Conservation (phyloP, 495 filamentous ascomycete genomes). For the Barbatosphaeria neglecta region DNA sequence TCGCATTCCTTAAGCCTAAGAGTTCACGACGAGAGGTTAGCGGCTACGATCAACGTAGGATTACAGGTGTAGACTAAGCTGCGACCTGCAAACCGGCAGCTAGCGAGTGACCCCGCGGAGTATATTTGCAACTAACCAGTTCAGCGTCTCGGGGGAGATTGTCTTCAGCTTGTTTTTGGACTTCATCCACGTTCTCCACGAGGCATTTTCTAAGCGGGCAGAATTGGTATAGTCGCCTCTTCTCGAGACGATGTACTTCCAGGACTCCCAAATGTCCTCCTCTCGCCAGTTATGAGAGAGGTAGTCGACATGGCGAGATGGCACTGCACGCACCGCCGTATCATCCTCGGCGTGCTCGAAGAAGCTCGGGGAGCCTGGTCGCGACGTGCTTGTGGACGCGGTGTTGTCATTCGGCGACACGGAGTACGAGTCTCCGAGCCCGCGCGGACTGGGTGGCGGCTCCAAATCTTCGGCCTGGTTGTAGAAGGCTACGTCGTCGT, state of each 20-base stretch:
- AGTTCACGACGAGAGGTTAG: slow-evolving; percentile 11
- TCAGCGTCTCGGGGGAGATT: slow-evolving; percentile 75
- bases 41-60: neutral
- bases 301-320: slow-evolving; percentile 91
- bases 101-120: too few species aligned
- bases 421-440: slow-evolving; percentile 27
- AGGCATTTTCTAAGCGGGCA: slow-evolving; percentile 83
- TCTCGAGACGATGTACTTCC: slow-evolving; percentile 79
- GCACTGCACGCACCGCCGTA: slow-evolving; percentile 60
- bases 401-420: slow-evolving; percentile 33
- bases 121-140: slow-evolving; percentile 80
- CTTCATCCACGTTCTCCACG: slow-evolving; percentile 97
- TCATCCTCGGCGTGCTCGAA: slow-evolving; percentile 65
- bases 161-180: slow-evolving; percentile 74
- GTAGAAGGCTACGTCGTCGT: slow-evolving; percentile 40
- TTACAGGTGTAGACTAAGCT: too few species aligned
- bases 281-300: slow-evolving; percentile 91
- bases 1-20: slow-evolving; percentile 91
- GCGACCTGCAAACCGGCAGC: too few species aligned
- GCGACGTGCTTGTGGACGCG: slow-evolving; percentile 30
- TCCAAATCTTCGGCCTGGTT: slow-evolving; percentile 33
- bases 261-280: slow-evolving; percentile 96
- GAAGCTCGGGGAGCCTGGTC: slow-evolving; percentile 31
- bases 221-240: slow-evolving; percentile 68
- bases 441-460: slow-evolving; percentile 32